Evolutionary conservation across 2,329 filamentous ascomycete species (phyloP).

Genomic region (Alternaria hordeiaustralica): DNA sequence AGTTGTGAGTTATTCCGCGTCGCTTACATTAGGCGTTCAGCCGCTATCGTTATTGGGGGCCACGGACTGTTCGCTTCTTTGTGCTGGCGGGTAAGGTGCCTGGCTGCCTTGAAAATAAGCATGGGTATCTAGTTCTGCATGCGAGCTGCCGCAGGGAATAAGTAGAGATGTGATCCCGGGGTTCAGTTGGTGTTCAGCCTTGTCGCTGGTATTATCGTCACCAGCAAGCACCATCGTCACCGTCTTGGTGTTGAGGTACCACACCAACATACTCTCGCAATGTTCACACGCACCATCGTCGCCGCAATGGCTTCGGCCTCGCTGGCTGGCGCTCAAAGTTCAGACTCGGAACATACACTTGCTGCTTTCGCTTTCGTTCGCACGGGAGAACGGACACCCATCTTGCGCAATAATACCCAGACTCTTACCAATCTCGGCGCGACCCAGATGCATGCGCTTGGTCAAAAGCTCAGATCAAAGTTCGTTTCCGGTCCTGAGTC

Average conservation of each 20-base stretch:
- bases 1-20: conserved; percentile 4
- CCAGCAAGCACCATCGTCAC: conserved; percentile 10
- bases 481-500: conserved; percentile 53
- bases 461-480: conserved; percentile 58
- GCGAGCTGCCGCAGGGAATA: conserved; percentile 4
- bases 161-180: conserved; percentile 10
- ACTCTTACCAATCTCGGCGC: conserved; percentile 62
- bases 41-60: conserved; percentile 12
- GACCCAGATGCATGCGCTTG: conserved; percentile 59
- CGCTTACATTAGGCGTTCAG: conserved; percentile 1
- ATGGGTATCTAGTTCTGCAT: conserved; percentile 6
- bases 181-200: conserved; percentile 9
- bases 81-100: conserved; percentile 4
- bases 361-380: conserved; percentile 61
- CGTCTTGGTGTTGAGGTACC: conserved; percentile 3
- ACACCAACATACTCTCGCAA: conserved; percentile 17
- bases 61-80: not conserved
- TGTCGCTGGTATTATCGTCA: conserved; percentile 11
- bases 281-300: conserved; percentile 34
- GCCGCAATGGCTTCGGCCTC: conserved; percentile 34
- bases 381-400: conserved; percentile 63
- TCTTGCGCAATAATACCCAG: conserved; percentile 33
- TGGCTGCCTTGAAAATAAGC: conserved; percentile 1
- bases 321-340: conserved; percentile 25
- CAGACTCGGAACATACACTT: conserved; percentile 46